These are phyloP conservation scores for Yamadazyma membranifaciens DNA, from an alignment of 1,139 yeast species.

Conservation along the genomic window DNA sequence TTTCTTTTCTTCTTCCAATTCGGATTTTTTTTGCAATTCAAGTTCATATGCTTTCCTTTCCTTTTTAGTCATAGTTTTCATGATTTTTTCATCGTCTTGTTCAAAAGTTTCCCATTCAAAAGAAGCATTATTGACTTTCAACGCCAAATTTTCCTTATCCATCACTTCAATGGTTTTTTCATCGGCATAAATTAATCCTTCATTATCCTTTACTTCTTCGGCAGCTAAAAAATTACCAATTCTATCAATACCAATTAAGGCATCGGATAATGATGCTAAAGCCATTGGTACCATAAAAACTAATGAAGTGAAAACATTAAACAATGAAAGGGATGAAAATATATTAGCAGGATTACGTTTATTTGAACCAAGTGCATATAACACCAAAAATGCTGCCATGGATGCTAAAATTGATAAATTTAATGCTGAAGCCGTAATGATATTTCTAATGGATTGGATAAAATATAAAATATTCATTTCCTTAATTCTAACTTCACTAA, in stretches of 20 bases:
- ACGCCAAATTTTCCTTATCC: slow-evolving; percentile 15
- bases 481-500: slow-evolving; percentile 42
- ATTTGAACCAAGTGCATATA: slow-evolving; percentile 53
- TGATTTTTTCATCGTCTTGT: slow-evolving; percentile 15
- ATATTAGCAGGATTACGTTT: slow-evolving; percentile 61
- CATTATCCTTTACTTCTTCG: slow-evolving; percentile 32
- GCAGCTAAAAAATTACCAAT: slow-evolving; percentile 51
- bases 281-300: slow-evolving; percentile 69
- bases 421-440: slow-evolving; percentile 55
- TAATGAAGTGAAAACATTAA: slow-evolving; percentile 48
- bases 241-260: slow-evolving; percentile 61
- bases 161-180: slow-evolving; percentile 14
- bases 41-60: slow-evolving; percentile 13
- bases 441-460: slow-evolving; percentile 57
- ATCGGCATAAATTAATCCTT: slow-evolving; percentile 9
- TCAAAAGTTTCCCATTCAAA: slow-evolving; percentile 45
- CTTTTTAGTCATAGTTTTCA: slow-evolving; percentile 1
- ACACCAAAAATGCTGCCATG: slow-evolving; percentile 68
- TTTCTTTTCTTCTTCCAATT: slow-evolving; percentile 9
- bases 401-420: slow-evolving; percentile 67
- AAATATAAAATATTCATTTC: slow-evolving; percentile 51
- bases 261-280: slow-evolving; percentile 66
- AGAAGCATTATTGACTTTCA: slow-evolving; percentile 25
- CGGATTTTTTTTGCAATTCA: slow-evolving; percentile 12
- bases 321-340: slow-evolving; percentile 74